phyloP scores from a whole-genome alignment of 495 filamentous ascomycete species.

The Annulohypoxylon bovei region DNA sequence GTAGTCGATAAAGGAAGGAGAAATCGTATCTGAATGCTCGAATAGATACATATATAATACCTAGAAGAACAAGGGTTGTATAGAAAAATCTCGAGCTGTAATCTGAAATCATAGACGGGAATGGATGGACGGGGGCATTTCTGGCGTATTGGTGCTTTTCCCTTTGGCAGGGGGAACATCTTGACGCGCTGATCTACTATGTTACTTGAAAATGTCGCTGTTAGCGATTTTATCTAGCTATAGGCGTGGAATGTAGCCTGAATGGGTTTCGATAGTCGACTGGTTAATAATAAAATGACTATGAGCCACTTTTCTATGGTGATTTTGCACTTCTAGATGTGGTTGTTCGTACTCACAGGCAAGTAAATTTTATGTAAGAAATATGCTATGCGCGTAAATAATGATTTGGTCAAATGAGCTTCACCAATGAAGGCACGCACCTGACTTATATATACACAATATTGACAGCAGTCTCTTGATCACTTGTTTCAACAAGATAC shows the following conservation, averaged over 20 bases:
- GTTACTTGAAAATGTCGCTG: not conserved
- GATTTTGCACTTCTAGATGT: not conserved
- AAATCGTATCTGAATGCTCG: constrained; percentile 5
- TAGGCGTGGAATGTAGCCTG: not conserved
- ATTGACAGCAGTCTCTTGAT: too few relatives aligned
- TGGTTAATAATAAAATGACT: constrained; percentile 20
- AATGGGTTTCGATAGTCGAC: constrained; percentile 28
- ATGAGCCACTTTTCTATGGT: constrained; percentile 7
- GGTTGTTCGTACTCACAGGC: not conserved
- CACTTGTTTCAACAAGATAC: too few relatives aligned
- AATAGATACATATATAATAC: constrained; percentile 3
- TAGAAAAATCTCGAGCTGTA: constrained; percentile 6
- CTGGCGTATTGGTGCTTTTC: constrained; percentile 25
- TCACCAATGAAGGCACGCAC: too few relatives aligned
- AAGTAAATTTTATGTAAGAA: too few relatives aligned
- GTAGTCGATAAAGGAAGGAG: constrained; percentile 2
- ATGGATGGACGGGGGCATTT: constrained; percentile 28
- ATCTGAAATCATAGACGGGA: constrained; percentile 32
- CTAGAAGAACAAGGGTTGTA: constrained; percentile 14
- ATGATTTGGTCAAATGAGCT: too few relatives aligned
- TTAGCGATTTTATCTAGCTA: constrained; percentile 13
- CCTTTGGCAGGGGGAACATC: constrained; percentile 14
- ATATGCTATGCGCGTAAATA: too few relatives aligned
- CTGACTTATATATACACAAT: too few relatives aligned
- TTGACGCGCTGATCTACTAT: constrained; percentile 12